Conservation (phyloP, 306 rosid genomes). For the Acmispon strigosus region DNA sequence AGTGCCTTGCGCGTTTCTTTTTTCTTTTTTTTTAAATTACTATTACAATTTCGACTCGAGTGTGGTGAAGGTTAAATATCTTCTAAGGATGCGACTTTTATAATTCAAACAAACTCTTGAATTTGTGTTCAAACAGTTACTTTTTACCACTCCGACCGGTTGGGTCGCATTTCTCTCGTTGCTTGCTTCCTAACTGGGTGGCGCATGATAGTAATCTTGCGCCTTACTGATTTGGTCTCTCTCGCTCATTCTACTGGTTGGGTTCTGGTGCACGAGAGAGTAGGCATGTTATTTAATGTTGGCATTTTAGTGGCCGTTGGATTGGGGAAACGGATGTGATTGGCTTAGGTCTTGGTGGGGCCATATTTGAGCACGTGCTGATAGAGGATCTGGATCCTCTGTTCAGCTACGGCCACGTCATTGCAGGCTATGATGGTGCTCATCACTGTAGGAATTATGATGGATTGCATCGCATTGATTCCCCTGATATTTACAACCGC, state of each 20-base stretch:
- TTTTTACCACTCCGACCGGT: too few relatives aligned
- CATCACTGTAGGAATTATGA: background rate
- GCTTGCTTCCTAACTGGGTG: background rate
- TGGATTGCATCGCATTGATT: conserved; percentile 21
- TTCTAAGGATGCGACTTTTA: too few relatives aligned
- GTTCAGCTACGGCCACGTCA: conserved; percentile 32
- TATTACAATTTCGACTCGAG: too few relatives aligned
- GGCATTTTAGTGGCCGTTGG: background rate
- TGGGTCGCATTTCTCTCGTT: too few relatives aligned
- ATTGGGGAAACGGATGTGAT: background rate
- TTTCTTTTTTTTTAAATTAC: too few relatives aligned
- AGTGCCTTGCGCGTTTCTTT: conserved; percentile 31
- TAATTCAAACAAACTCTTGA: too few relatives aligned
- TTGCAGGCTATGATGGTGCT: background rate
- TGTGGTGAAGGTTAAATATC: too few relatives aligned
- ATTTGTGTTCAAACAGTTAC: too few relatives aligned
- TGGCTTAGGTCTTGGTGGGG: background rate
- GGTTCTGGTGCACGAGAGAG: background rate
- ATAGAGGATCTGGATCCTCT: background rate
- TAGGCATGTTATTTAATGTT: background rate
- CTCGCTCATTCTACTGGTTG: background rate
- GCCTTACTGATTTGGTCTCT: background rate
- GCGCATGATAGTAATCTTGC: conserved; percentile 40
- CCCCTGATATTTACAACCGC: conserved; percentile 4
- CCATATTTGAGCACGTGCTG: conserved; percentile 21